Base-by-base conservation (phyloP, 257 asterid species). In the Lycium ferocissimum region DNA sequence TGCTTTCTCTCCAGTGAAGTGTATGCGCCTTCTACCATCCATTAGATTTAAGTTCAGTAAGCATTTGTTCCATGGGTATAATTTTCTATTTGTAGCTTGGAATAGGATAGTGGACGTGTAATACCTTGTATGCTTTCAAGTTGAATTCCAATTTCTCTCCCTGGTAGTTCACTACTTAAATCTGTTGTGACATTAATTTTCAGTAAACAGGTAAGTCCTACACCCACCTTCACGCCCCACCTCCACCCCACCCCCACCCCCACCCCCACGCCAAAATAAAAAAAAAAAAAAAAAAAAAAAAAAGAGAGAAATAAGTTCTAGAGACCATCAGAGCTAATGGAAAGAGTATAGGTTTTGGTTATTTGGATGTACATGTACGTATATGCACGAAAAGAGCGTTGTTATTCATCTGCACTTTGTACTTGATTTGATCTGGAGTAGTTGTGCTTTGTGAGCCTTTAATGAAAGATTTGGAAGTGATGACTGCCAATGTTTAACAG, bases 81-180 rank as follows among this genome's bases (percentile, higher is more conserved):
- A 38, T 7, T 70, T 9, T 70, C 26, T 70, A 38, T 8, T 38
- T 69, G 13, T 69, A 38, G 26, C 79, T 70, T 67, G 53, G 53
- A 70, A 70, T 38, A 9, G 54, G 15, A 38, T 38, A 38, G 79
- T 70, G 14, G 33, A 70, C 14, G 53, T 70, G 79, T 17, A 70
- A 0, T 70, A 67, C 12, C 49, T 67, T 67, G 75, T 67, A 67
- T 35, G 12, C 75, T 35, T 67, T 70, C 79, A 70, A 70, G 78
- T 38, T 70, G 13, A 70, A 70, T 15, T 70, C 7, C 78, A 38
- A 38, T 70, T 35, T 14, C 57, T 53, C 57, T 53, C 57, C 57
- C 15, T 53, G 3, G 57, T 53, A 10, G 57, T 53, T 53, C 57
- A 53, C 57, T 53, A 53, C 57, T 53, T 53, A 53, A 53, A 10